Evolutionary conservation across 2,329 filamentous ascomycete genomes (phyloP), one percentile per base, ranked within the genome.

Genomic region (Ophiostoma himal-ulmi): DNA sequence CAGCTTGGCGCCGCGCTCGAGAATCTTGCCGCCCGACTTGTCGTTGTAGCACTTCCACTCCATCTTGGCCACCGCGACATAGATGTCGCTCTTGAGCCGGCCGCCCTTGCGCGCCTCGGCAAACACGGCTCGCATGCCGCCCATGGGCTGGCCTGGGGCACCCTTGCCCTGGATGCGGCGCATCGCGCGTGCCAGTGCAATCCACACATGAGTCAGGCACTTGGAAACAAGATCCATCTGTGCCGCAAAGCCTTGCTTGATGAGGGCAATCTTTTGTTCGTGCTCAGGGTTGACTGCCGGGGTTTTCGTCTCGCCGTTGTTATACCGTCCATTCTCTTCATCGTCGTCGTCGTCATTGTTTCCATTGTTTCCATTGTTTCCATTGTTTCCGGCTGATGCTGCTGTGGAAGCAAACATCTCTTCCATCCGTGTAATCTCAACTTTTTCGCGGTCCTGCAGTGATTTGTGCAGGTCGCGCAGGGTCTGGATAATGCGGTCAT

Each of bases 1-100:
- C 14, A 99, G 83, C 77, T 93, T 95, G 73, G 94, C 89, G 26
- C 95, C 95, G 65, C 94, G 91, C 78, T 99, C 95, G 75, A 98
- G 96, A 72, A 99, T 98, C 81, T 95, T 97, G 62, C 91, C 92
- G 1, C 94, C 94, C 0, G 95, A 92, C 0, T 90, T 87, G 76
- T 98, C 95, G 77, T 96, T 95, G 80, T 99, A 99, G 75, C 96
- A 96, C 75, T 96, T 90, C 77, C 95, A 94, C 79, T 99, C 95
- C 77, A 99, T 91, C 71, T 96, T 84, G 20, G 96, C 95, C 75
- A 93, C 93, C 0, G 93, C 93, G 69, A 97, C 91, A 77, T 99
- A 99, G 6, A 97, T 92, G 78, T 98, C 95, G 75, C 93, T 96
- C 8, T 93, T 95, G 65, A 99, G 86, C 69, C 93, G 91, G 22